Evolutionary conservation across 306 rosid species (phyloP).

Genomic region (Astragalus membranaceus): DNA sequence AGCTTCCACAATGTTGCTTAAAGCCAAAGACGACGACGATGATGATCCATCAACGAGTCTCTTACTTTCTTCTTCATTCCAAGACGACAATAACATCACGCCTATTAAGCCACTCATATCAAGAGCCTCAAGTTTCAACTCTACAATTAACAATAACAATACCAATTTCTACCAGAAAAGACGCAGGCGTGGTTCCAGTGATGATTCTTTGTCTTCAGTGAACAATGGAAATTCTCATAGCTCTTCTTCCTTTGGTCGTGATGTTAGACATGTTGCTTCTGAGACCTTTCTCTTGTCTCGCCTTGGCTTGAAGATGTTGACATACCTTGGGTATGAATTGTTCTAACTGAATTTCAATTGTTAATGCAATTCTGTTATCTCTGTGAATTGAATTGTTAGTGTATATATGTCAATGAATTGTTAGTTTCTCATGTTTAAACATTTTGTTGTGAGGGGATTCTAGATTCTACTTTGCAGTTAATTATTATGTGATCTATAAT

Average conservation of each 20-base stretch:
- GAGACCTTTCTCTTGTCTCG: slow-evolving; percentile 60
- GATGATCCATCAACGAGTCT: slow-evolving; percentile 42
- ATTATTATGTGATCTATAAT: not conserved
- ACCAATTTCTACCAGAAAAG: slow-evolving; percentile 34
- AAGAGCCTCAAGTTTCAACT: slow-evolving; percentile 40
- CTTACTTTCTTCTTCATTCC: slow-evolving; percentile 34
- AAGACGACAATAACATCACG: slow-evolving; percentile 24
- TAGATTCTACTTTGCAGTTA: not conserved
- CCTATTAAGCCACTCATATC: slow-evolving; percentile 42
- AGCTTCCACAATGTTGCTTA: slow-evolving; percentile 22
- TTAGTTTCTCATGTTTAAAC: not conserved
- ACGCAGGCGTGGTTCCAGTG: slow-evolving; percentile 62
- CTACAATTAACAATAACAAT: not conserved
- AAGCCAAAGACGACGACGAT: slow-evolving; percentile 13
- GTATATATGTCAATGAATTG: not conserved
- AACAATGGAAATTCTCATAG: not conserved
- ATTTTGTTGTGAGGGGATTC: not conserved
- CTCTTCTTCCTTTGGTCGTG: slow-evolving; percentile 28
- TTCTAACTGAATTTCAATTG: not conserved
- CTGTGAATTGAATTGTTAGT: not conserved
- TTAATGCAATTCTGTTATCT: not conserved
- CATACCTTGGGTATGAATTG: slow-evolving; percentile 58
- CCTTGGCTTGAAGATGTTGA: slow-evolving; percentile 54
- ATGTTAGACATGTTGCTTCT: slow-evolving; percentile 50
- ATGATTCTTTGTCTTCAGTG: slow-evolving; percentile 34